phyloP scores from a whole-genome alignment of 2,329 filamentous ascomycete genomes.

The Diaporthe eres region DNA sequence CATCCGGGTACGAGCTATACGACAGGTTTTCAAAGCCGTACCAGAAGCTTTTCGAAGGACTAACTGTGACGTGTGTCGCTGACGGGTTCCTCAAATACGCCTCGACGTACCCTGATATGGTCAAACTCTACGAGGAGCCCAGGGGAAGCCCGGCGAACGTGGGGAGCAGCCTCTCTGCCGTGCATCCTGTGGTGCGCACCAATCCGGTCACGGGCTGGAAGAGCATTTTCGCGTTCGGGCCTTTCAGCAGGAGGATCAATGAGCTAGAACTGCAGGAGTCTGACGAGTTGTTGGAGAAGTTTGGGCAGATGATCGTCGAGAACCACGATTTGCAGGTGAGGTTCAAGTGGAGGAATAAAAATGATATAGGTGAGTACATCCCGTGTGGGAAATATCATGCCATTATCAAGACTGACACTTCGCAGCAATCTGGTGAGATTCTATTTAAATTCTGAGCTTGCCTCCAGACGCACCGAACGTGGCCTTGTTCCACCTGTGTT shows the following conservation, averaged over 20 bases:
- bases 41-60: slow-evolving; percentile 64
- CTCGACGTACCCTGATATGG: slow-evolving; percentile 45
- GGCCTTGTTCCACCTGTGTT: too few species aligned
- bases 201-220: slow-evolving; percentile 51
- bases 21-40: slow-evolving; percentile 67
- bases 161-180: slow-evolving; percentile 42
- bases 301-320: slow-evolving; percentile 32
- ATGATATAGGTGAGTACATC: slow-evolving; percentile 45
- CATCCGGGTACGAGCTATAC: slow-evolving; percentile 72
- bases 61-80: slow-evolving; percentile 63
- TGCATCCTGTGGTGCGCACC: slow-evolving; percentile 48
- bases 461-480: too few species aligned
- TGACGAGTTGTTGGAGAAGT: slow-evolving; percentile 35
- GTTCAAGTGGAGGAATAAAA: slow-evolving; percentile 41
- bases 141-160: slow-evolving; percentile 48
- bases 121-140: slow-evolving; percentile 51
- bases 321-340: slow-evolving; percentile 40
- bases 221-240: slow-evolving; percentile 46
- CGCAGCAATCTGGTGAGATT: neutral
- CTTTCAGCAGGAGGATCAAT: slow-evolving; percentile 46
- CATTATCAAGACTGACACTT: neutral
- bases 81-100: slow-evolving; percentile 55
- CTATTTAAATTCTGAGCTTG: too few species aligned
- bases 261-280: slow-evolving; percentile 43
- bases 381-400: rapidly evolving